Percentiles rank a stretch among this genome's conserved stretches.
Evolutionary conservation across 768 basidiomycete genomes (phyloP).

Genomic region (Podaxis sp.): DNA sequence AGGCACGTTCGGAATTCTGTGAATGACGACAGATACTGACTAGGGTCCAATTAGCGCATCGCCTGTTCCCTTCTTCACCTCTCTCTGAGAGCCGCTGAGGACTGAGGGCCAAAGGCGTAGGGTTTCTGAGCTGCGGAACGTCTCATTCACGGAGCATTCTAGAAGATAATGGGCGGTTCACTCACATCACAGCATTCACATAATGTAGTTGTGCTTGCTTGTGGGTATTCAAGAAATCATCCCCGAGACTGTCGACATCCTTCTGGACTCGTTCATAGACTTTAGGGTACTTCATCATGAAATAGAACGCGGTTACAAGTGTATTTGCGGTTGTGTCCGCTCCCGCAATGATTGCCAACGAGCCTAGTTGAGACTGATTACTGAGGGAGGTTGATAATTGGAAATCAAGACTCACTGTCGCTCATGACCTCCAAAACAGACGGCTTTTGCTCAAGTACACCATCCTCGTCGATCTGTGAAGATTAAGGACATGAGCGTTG

Average conservation of each 20-base stretch:
- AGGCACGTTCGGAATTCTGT: not conserved
- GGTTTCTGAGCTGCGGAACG: conserved; percentile 31
- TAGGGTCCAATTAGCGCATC: conserved; percentile 24
- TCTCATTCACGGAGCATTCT: not conserved
- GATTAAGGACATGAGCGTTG: not conserved
- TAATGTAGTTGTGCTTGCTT: conserved; percentile 25
- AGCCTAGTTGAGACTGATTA: conserved; percentile 2
- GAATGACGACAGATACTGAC: not conserved
- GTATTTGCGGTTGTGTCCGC: conserved; percentile 30
- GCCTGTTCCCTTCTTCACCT: conserved; percentile 27
- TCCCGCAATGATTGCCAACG: conserved; percentile 30
- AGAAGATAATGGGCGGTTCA: conserved; percentile 3
- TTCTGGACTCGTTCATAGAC: conserved; percentile 23
- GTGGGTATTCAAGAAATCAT: conserved; percentile 19
- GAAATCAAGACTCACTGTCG: conserved; percentile 14
- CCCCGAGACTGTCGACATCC: conserved; percentile 25
- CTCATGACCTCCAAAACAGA: conserved; percentile 8
- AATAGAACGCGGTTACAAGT: conserved; percentile 26
- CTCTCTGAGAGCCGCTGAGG: conserved; percentile 31
- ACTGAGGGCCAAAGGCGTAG: conserved; percentile 37
- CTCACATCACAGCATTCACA: conserved; percentile 35
- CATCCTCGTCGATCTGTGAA: conserved; percentile 10
- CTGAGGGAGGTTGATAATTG: not conserved
- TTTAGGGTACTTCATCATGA: conserved; percentile 24
- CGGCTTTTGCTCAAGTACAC: conserved; percentile 13